These are phyloP conservation scores for Glebionis coronaria DNA, from an alignment of 129 eudicot species.

Conservation along the genomic window DNA sequence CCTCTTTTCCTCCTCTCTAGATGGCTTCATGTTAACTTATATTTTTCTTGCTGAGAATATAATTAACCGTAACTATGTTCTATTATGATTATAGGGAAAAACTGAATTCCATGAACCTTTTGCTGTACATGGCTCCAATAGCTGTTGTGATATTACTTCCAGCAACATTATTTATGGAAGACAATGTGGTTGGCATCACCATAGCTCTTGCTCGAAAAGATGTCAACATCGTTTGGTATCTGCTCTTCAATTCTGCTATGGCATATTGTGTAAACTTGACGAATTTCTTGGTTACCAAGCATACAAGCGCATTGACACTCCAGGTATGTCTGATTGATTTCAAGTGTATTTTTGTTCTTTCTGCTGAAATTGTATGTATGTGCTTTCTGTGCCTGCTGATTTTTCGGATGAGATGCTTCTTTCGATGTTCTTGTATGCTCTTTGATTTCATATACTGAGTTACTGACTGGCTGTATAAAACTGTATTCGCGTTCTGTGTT, in stretches of 20 bases:
- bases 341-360: background rate
- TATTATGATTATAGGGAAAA: conserved; percentile 29
- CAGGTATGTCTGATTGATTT: conserved; percentile 25
- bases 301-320: conserved; percentile 48
- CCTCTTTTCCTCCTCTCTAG: background rate
- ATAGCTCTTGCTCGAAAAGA: conserved; percentile 38
- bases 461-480: too few relatives aligned
- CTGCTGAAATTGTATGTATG: background rate
- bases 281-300: conserved; percentile 46
- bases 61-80: background rate
- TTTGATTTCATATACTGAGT: background rate
- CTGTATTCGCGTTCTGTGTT: too few relatives aligned
- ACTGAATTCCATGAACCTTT: conserved; percentile 44
- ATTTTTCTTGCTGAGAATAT: background rate
- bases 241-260: conserved; percentile 32
- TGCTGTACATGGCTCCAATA: conserved; percentile 50
- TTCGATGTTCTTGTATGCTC: background rate
- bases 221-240: conserved; percentile 29
- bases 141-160: conserved; percentile 45
- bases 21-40: background rate
- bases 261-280: conserved; percentile 45
- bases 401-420: background rate
- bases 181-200: conserved; percentile 39
- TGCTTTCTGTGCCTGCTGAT: too few relatives aligned
- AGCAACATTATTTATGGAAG: conserved; percentile 39